Conservation (phyloP, 352 stramenopile genomes). For the Pseudoperonospora humuli region DNA sequence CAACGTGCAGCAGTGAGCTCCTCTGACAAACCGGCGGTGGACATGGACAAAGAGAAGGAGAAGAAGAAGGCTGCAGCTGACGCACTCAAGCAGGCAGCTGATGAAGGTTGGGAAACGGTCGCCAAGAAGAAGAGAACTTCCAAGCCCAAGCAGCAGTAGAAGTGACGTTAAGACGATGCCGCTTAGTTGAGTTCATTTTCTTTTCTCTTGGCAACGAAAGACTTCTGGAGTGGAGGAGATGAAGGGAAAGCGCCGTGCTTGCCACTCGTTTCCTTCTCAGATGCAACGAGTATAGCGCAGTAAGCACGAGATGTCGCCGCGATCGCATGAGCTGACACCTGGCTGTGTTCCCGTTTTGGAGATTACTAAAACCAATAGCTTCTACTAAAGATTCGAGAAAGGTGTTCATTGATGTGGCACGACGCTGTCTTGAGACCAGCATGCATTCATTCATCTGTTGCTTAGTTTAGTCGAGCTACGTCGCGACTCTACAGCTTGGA, state of each 20-base stretch:
- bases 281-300: constrained; percentile 24
- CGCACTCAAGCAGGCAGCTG: constrained; percentile 51
- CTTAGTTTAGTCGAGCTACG: not conserved
- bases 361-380: constrained; percentile 12
- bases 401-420: constrained; percentile 7
- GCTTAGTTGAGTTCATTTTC: constrained; percentile 15
- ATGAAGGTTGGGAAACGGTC: constrained; percentile 78
- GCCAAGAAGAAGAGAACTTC: constrained; percentile 58
- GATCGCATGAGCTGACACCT: constrained; percentile 5
- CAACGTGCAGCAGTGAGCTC: constrained; percentile 23
- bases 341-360: constrained; percentile 5
- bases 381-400: not conserved
- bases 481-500: constrained; percentile 50
- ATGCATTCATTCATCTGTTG: not conserved
- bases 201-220: not conserved
- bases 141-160: constrained; percentile 56
- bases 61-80: constrained; percentile 36
- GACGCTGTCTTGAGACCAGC: not conserved
- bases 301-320: constrained; percentile 12
- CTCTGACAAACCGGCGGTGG: constrained; percentile 16
- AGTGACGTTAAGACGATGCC: constrained; percentile 4
- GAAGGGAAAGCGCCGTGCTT: constrained; percentile 1
- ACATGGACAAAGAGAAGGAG: constrained; percentile 40
- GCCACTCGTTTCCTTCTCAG: constrained; percentile 10
- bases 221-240: constrained; percentile 6